phyloP scores from a whole-genome alignment of 2,329 filamentous ascomycete species.

The Fonsecaea pedrosoi region DNA sequence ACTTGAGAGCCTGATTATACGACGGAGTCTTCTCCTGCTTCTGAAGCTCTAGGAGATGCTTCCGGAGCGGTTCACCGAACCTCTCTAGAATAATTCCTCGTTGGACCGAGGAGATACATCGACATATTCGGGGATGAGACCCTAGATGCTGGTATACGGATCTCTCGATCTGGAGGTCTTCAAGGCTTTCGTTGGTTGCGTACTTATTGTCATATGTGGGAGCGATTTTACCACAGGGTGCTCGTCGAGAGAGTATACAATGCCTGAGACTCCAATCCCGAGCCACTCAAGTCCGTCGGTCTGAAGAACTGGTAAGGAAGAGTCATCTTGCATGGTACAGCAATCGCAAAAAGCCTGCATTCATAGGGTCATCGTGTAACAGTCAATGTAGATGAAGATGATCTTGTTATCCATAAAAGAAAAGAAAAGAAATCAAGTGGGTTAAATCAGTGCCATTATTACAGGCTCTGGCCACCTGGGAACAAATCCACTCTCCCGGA shows the following conservation, averaged over 20 bases:
- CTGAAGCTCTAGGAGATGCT: background rate
- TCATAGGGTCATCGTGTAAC: background rate
- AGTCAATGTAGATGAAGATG: background rate
- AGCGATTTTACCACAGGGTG: background rate
- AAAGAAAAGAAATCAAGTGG: no score
- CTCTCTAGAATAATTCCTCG: background rate
- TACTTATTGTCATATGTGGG: background rate
- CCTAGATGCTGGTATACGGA: background rate
- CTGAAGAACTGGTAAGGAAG: background rate
- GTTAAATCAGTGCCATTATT: no score
- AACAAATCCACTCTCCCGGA: no score
- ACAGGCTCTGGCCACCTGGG: no score
- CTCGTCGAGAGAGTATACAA: background rate
- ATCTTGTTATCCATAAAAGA: background rate
- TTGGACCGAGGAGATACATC: background rate
- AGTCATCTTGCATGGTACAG: background rate
- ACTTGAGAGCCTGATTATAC: background rate
- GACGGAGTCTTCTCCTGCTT: background rate
- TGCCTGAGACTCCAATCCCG: background rate
- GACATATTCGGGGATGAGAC: background rate
- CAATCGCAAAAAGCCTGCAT: background rate
- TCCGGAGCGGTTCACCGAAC: background rate
- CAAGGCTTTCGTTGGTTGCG: background rate
- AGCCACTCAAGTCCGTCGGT: background rate
- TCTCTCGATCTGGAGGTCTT: background rate